phyloP scores from a whole-genome alignment of 371 early-diverging fungal species.

The Mortierella sp. region DNA sequence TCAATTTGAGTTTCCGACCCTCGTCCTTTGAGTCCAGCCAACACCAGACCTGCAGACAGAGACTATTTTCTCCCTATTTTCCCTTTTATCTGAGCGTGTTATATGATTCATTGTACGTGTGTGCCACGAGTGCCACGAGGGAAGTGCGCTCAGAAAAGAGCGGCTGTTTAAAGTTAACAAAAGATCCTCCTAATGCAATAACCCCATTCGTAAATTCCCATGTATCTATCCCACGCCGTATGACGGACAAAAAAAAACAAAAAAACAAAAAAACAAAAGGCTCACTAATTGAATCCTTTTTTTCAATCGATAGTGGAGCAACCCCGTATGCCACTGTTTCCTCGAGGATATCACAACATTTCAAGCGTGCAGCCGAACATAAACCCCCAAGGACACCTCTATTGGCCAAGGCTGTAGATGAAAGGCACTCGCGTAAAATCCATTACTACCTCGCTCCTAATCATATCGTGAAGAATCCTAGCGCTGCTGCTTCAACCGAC shows the following conservation, averaged over 20 bases:
- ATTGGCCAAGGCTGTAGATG: conserved; percentile 79
- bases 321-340: conserved; percentile 91
- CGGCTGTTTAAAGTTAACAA: conserved; percentile 5
- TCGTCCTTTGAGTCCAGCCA: conserved; percentile 8
- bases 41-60: background rate
- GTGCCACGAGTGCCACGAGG: conserved; percentile 37
- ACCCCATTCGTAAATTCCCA: background rate
- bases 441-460: conserved; percentile 76
- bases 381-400: conserved; percentile 82
- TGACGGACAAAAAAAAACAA: background rate
- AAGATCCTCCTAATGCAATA: background rate
- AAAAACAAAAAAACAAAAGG: background rate
- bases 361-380: conserved; percentile 81
- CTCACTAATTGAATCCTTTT: background rate
- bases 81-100: background rate
- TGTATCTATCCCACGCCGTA: background rate
- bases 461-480: conserved; percentile 43
- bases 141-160: conserved; percentile 9
- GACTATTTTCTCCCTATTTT: background rate
- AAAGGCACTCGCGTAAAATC: conserved; percentile 81
- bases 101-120: background rate
- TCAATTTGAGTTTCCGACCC: conserved; percentile 40
- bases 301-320: conserved; percentile 64
- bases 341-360: conserved; percentile 89
- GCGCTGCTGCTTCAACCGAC: conserved; percentile 23